Conservation (phyloP, 129 eudicot species). For the Daucus carota region DNA sequence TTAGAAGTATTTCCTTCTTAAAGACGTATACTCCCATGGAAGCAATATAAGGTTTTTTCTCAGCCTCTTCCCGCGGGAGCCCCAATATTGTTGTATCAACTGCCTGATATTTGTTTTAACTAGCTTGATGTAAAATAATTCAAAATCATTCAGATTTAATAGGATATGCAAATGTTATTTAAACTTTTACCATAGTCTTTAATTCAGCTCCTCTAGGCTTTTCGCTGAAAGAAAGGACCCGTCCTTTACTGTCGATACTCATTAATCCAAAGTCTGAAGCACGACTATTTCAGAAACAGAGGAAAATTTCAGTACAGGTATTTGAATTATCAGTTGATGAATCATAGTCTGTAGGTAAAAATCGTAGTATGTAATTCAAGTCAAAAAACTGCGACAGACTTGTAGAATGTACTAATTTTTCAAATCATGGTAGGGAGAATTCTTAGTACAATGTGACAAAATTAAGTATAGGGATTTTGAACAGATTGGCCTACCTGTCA, state of each 20-base stretch:
- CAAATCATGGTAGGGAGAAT: not conserved
- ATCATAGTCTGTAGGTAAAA: not conserved
- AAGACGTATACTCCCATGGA: constrained; percentile 92
- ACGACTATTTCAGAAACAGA: constrained; percentile 54
- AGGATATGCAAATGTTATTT: not conserved
- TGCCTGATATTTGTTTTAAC: constrained; percentile 35
- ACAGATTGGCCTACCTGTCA: constrained; percentile 48
- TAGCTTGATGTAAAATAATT: not conserved
- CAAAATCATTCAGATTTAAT: not conserved
- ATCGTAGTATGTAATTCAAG: not conserved
- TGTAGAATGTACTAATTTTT: not conserved
- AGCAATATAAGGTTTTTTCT: constrained; percentile 90
- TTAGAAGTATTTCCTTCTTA: constrained; percentile 85
- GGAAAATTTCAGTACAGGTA: constrained; percentile 11
- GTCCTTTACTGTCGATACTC: constrained; percentile 82
- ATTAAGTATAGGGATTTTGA: not conserved
- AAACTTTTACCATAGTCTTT: constrained; percentile 69
- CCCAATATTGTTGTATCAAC: constrained; percentile 93
- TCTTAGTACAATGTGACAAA: not conserved
- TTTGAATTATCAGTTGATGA: not conserved
- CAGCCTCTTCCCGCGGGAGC: constrained; percentile 73
- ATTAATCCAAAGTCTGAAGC: constrained; percentile 98
- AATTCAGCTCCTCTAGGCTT: constrained; percentile 86
- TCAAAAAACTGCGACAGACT: not conserved
- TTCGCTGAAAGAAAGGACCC: constrained; percentile 79